Base-by-base conservation (phyloP, 2,329 filamentous ascomycete species). In the Fusarium cyanostomum region DNA sequence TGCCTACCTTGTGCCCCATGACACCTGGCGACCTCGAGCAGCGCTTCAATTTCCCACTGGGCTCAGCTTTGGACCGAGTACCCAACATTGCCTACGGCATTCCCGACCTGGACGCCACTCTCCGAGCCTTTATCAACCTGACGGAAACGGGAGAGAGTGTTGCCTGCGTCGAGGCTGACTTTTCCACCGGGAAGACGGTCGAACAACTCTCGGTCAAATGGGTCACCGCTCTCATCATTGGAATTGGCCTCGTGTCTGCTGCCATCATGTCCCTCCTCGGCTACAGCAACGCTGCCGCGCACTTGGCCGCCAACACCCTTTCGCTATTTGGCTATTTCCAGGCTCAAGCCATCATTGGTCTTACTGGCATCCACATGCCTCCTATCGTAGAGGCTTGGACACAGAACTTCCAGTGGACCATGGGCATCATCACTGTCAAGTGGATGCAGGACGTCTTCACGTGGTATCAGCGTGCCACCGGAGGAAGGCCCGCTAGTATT, bases 321-420 rank as follows among this genome's bases (percentile, higher is more conserved):
- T 94, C 94, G 13, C 87, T 98, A 15, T 96, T 97, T 74, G 86
- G 90, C 61, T 97, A 95, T 78, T 96, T 97, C 83, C 94, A 98
- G 78, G 88, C 92, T 5, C 93, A 97, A 78, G 94, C 94, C 35
- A 92, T 97, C 77, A 83, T 97, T 69, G 94, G 94, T 62, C 89
- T 97, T 78, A 91, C 89, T 34, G 86, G 89, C 13, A 89, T 97
- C 10, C 83, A 84, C 26, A 84, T 97, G 62, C 94, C 94, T 5
- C 94, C 94, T 0, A 91, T 97, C 58, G 94, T 96, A 49, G 86
- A 91, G 72, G 85, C 93, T 0, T 98, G 94, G 94, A 97, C 94
- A 2, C 94, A 97, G 78, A 94, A 97, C 79, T 97, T 98, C 80
- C 91, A 96, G 74, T 98, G 94, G 94, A 95, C 90, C 72, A 95